phyloP scores from a whole-genome alignment of 495 filamentous ascomycete genomes.

The Tricharina praecox region DNA sequence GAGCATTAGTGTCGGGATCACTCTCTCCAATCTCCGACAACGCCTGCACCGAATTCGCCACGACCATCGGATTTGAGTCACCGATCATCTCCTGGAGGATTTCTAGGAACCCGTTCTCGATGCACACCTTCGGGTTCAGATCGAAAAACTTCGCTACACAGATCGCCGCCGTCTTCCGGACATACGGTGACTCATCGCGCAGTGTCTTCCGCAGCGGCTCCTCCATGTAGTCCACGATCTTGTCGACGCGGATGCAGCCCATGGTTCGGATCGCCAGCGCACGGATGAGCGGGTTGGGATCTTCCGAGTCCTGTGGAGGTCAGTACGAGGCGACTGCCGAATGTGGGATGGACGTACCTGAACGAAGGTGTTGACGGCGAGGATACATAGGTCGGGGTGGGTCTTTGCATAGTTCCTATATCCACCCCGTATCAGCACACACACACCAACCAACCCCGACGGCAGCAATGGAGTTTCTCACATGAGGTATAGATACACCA shows the following conservation, averaged over 20 bases:
- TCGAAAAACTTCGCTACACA: slow-evolving; percentile 98
- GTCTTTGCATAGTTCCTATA: slow-evolving; percentile 98
- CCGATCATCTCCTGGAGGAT: slow-evolving; percentile 93
- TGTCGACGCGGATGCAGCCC: slow-evolving; percentile 96
- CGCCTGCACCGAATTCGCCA: slow-evolving; percentile 89
- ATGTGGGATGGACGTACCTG: slow-evolving; percentile 32
- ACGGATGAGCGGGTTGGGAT: slow-evolving; percentile 89
- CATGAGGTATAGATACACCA: slow-evolving; percentile 98
- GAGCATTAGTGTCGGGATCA: slow-evolving; percentile 73
- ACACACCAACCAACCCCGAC: neutral
- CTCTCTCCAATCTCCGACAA: slow-evolving; percentile 80
- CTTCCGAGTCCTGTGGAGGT: slow-evolving; percentile 58
- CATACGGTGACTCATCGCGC: slow-evolving; percentile 92
- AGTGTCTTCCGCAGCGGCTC: slow-evolving; percentile 92
- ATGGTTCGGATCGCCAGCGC: slow-evolving; percentile 96
- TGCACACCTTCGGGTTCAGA: slow-evolving; percentile 72
- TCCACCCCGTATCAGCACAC: slow-evolving; percentile 15
- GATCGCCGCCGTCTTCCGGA: slow-evolving; percentile 93
- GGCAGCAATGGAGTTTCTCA: slow-evolving; percentile 31
- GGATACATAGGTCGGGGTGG: slow-evolving; percentile 95
- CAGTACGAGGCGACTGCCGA: neutral
- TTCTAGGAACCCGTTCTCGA: slow-evolving; percentile 93
- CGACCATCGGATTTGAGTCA: slow-evolving; percentile 97
- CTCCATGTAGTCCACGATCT: slow-evolving; percentile 99
- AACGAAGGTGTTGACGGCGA: slow-evolving; percentile 97